These are phyloP conservation scores for Fagus crenata DNA, from an alignment of 306 rosid species.

Conservation along the genomic window DNA sequence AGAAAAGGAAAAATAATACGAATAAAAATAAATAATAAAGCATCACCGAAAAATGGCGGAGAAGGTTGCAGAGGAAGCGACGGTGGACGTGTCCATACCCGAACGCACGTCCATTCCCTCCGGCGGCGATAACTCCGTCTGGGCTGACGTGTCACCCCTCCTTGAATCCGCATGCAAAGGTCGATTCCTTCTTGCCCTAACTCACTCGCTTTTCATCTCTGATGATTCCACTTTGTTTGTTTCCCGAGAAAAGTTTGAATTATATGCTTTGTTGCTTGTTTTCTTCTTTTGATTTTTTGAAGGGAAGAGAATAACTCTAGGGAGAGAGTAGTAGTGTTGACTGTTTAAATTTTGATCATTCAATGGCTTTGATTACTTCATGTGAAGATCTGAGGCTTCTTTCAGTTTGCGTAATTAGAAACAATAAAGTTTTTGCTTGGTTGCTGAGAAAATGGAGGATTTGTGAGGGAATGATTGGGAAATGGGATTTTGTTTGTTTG, in stretches of 20 bases:
- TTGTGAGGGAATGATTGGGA: not conserved
- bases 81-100: constrained; percentile 26
- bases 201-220: not conserved
- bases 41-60: constrained; percentile 21
- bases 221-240: constrained; percentile 10
- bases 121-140: constrained; percentile 60
- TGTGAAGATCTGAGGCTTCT: not conserved
- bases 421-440: not conserved
- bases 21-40: not conserved
- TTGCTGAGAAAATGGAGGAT: constrained; percentile 4
- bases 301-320: not conserved
- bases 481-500: not conserved
- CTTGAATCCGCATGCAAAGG: constrained; percentile 83
- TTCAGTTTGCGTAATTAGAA: not conserved
- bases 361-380: not conserved
- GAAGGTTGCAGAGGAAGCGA: constrained; percentile 32
- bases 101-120: constrained; percentile 62
- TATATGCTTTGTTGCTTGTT: no score
- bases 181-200: constrained; percentile 12
- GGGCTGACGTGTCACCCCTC: constrained; percentile 87
- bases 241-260: constrained; percentile 13
- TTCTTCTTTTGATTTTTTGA: not conserved
- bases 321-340: not conserved
- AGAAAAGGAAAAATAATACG: no score
- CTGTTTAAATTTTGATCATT: not conserved